Evolutionary conservation across 352 stramenopile species (phyloP).

Genomic region (Phytophthora sojae): DNA sequence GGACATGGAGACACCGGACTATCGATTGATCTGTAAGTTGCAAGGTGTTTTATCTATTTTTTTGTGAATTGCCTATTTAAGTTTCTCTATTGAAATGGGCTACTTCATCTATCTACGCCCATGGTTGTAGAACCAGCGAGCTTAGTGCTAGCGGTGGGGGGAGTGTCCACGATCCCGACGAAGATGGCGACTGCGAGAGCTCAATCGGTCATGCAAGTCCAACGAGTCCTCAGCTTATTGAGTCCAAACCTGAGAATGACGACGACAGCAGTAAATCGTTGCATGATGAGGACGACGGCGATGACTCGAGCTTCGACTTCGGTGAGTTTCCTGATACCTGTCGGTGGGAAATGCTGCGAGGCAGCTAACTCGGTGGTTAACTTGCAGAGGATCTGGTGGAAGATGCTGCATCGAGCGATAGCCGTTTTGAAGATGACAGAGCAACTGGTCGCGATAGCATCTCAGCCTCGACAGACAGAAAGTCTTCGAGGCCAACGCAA

Average conservation of each 20-base stretch:
- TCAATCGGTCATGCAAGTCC: background rate
- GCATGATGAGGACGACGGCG: constrained; percentile 1
- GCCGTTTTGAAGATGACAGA: constrained; percentile 21
- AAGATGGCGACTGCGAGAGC: background rate
- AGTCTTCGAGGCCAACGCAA: background rate
- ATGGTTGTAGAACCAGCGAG: constrained; percentile 42
- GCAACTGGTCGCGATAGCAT: background rate
- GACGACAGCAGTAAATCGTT: constrained; percentile 6
- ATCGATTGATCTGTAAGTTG: constrained; percentile 73
- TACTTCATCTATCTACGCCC: constrained; percentile 5
- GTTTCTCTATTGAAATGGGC: constrained; percentile 14
- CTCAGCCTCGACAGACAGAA: background rate
- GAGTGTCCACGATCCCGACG: constrained; percentile 3
- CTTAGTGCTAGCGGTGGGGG: constrained; percentile 21
- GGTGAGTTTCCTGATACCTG: constrained; percentile 35
- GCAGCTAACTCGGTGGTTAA: background rate
- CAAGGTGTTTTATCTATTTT: constrained; percentile 25
- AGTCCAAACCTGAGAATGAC: constrained; percentile 11
- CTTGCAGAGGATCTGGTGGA: constrained; percentile 49
- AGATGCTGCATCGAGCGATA: constrained; percentile 25
- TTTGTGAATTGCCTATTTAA: constrained; percentile 18
- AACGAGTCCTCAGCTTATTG: background rate
- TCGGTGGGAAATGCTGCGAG: background rate
- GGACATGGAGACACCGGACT: constrained; percentile 41
- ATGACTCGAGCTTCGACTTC: constrained; percentile 59